Evolutionary conservation across 805 yeast species (phyloP).

Genomic region (Lipomyces yamadae): DNA sequence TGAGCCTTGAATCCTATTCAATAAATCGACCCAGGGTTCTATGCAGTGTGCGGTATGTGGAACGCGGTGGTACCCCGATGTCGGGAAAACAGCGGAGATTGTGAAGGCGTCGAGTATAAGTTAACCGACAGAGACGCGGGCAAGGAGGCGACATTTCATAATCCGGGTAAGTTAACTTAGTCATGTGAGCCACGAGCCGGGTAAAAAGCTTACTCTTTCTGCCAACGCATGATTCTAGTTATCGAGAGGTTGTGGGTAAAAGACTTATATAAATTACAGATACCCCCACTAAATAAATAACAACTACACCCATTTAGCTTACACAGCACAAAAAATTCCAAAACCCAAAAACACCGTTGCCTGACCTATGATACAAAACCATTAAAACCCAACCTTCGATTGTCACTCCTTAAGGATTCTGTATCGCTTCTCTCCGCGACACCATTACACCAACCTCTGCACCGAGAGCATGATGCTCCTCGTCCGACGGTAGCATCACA

Average conservation of each 20-base stretch:
- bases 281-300: neutral
- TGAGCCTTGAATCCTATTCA: neutral
- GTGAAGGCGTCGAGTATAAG: too few relatives aligned
- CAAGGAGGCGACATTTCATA: neutral
- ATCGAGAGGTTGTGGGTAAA: neutral
- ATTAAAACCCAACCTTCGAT: neutral
- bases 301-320: too few relatives aligned
- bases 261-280: too few relatives aligned
- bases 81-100: neutral
- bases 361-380: neutral
- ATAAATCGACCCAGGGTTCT: neutral
- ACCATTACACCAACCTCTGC: slow-evolving; percentile 28
- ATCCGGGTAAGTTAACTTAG: neutral
- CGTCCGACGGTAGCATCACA: slow-evolving; percentile 19
- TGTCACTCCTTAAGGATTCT: neutral
- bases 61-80: neutral
- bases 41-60: neutral
- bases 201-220: neutral
- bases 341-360: too few relatives aligned
- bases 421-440: slow-evolving; percentile 11
- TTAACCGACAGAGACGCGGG: neutral
- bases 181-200: neutral
- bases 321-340: too few relatives aligned
- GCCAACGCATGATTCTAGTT: neutral
- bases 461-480: slow-evolving; percentile 22